Conservation (phyloP, 345 rosid genomes). For the Hypericum perforatum region DNA sequence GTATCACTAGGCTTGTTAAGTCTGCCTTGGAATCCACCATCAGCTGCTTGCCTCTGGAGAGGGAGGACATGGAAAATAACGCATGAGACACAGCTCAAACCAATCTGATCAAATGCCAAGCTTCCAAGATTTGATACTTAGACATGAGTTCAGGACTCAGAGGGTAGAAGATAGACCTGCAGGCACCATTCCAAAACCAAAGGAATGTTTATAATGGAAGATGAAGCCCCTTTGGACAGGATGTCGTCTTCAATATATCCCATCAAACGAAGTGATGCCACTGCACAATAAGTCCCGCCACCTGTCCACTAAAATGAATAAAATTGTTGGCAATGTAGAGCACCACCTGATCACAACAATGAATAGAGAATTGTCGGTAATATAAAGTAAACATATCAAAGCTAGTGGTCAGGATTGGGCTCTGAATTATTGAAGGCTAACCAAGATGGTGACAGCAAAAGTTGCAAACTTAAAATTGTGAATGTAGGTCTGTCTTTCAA, state of each 20-base stretch:
- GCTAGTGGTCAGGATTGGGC: too few species aligned
- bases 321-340: conserved; percentile 19
- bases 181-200: conserved; percentile 66
- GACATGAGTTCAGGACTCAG: conserved; percentile 6
- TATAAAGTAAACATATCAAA: too few species aligned
- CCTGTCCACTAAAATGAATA: conserved; percentile 58
- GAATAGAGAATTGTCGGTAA: too few species aligned
- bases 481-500: too few species aligned
- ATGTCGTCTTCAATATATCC: conserved; percentile 63
- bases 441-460: too few species aligned
- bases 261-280: conserved; percentile 81
- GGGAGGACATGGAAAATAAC: conserved; percentile 1
- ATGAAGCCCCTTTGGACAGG: conserved; percentile 28
- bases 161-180: conserved; percentile 35
- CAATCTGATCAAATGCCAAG: conserved; percentile 4
- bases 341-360: too few species aligned
- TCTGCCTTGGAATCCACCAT: conserved; percentile 95
- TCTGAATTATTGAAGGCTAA: too few species aligned
- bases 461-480: too few species aligned
- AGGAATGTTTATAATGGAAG: conserved; percentile 38
- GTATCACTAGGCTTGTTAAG: conserved; percentile 81
- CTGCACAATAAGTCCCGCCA: conserved; percentile 89
- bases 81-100: neutral
- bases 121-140: conserved; percentile 2
- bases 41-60: conserved; percentile 64